Percentiles rank a stretch among this genome's conserved stretches.
Conservation (phyloP, 163 green algal species). For the Scenedesmus sp. region DNA sequence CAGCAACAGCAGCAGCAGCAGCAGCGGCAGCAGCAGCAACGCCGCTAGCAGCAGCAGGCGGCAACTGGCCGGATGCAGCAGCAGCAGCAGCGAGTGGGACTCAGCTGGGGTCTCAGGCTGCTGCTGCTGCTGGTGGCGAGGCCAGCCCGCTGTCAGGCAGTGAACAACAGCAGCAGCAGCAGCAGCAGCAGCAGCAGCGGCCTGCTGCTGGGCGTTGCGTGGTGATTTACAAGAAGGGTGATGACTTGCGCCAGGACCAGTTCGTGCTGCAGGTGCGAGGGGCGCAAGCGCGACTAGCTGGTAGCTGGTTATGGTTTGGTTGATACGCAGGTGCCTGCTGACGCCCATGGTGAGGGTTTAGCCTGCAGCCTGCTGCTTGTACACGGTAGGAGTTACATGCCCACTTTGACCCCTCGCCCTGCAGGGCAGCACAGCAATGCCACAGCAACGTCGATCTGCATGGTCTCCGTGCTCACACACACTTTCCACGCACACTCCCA, state of each 20-base stretch:
- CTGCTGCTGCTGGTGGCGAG: not conserved
- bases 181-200: constrained; percentile 6
- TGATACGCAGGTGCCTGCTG: not conserved
- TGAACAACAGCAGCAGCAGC: constrained; percentile 3
- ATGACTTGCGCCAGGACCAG: constrained; percentile 92
- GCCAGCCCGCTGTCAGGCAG: not conserved
- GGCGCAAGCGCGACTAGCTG: too few species aligned
- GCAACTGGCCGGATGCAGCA: constrained; percentile 8
- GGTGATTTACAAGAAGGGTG: constrained; percentile 98
- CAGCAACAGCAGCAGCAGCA: constrained; percentile 13
- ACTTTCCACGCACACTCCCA: too few species aligned
- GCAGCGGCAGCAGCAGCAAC: too few species aligned
- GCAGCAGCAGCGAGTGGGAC: constrained; percentile 18
- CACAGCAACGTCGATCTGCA: too few species aligned
- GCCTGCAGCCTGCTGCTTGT: not conserved
- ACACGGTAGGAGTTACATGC: too few species aligned
- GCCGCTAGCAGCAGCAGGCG: constrained; percentile 6
- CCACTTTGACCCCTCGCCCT: too few species aligned
- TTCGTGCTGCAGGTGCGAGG: constrained; percentile 66
- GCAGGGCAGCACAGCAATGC: not conserved
- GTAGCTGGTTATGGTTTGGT: not conserved
- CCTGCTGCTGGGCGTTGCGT: constrained; percentile 35
- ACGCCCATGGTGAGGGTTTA: not conserved
- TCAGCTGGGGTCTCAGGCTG: not conserved
- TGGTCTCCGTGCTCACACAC: too few species aligned